A percentile compares a stretch with the other conserved stretches of the same genome.
These are phyloP conservation scores for Sicyos baderoa DNA, from an alignment of 306 rosid species.

Conservation along the genomic window DNA sequence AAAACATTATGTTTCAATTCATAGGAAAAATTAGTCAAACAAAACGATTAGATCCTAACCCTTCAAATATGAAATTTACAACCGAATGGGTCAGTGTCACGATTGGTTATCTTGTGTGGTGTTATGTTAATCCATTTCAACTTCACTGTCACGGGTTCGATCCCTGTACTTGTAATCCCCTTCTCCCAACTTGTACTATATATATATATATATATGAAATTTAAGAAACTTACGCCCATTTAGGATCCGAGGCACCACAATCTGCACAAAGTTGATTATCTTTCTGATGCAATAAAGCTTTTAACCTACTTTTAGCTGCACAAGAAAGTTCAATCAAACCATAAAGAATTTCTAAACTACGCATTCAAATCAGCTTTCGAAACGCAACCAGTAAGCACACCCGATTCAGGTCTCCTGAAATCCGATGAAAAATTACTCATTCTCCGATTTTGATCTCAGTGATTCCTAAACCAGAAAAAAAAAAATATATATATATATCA, in stretches of 20 bases:
- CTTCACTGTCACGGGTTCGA: too few species aligned
- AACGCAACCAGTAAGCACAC: conserved; percentile 28
- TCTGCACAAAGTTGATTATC: conserved; percentile 89
- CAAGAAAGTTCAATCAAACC: conserved; percentile 20
- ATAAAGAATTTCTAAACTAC: conserved; percentile 7
- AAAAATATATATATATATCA: not conserved
- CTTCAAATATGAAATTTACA: not conserved
- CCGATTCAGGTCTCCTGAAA: conserved; percentile 50
- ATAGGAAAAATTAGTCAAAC: not conserved
- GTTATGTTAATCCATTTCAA: too few species aligned
- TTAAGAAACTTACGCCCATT: conserved; percentile 99
- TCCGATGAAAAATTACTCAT: conserved; percentile 36
- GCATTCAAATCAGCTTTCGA: not conserved
- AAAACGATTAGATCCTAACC: not conserved
- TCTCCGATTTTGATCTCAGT: not conserved
- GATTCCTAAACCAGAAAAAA: not conserved
- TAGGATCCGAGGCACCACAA: conserved; percentile 91
- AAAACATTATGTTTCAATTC: not conserved
- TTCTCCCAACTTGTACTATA: too few species aligned
- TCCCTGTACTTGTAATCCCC: too few species aligned
- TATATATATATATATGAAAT: too few species aligned
- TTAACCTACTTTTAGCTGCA: conserved; percentile 78
- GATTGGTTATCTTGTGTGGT: too few species aligned
- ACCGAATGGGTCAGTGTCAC: too few species aligned
- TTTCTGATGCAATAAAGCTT: conserved; percentile 53